Conservation (phyloP, 768 basidiomycete species). For the Leucocoprinus sp. region DNA sequence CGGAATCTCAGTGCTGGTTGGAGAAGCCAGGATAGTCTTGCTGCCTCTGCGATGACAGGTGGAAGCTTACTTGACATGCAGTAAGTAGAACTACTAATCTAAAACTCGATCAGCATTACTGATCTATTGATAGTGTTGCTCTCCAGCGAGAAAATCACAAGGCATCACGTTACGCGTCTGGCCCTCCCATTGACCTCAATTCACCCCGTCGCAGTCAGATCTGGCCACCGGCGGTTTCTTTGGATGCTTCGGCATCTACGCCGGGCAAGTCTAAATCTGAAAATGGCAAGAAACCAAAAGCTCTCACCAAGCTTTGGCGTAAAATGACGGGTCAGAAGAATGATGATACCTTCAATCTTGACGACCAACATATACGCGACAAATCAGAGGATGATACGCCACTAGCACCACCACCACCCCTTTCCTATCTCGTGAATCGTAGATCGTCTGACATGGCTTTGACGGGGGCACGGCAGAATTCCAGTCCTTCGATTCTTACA, state of each 20-base stretch:
- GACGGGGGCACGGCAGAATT: conserved; percentile 46
- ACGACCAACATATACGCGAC: conserved; percentile 26
- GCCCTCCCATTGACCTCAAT: conserved; percentile 27
- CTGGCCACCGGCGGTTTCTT: conserved; percentile 36
- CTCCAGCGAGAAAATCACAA: conserved; percentile 56
- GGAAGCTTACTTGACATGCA: conserved; percentile 94
- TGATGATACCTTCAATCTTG: conserved; percentile 19
- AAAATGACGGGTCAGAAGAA: conserved; percentile 57
- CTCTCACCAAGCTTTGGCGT: conserved; percentile 75
- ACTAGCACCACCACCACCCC: conserved; percentile 82
- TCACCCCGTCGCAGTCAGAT: conserved; percentile 43
- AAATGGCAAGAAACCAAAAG: conserved; percentile 59
- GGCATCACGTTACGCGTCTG: conserved; percentile 22
- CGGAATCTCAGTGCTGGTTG: conserved; percentile 64
- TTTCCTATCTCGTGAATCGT: conserved; percentile 78
- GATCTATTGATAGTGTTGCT: conserved; percentile 47
- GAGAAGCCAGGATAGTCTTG: conserved; percentile 76
- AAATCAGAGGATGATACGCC: conserved; percentile 63
- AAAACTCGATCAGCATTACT: conserved; percentile 2
- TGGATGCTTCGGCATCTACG: conserved; percentile 13
- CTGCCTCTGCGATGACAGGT: conserved; percentile 65
- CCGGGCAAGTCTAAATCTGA: conserved; percentile 40
- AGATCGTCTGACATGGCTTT: conserved; percentile 38
- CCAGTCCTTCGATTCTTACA: conserved; percentile 58
- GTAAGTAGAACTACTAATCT: conserved; percentile 37